Base-by-base conservation (phyloP, 768 basidiomycete species). In the Pleurotus pulmonarius region DNA sequence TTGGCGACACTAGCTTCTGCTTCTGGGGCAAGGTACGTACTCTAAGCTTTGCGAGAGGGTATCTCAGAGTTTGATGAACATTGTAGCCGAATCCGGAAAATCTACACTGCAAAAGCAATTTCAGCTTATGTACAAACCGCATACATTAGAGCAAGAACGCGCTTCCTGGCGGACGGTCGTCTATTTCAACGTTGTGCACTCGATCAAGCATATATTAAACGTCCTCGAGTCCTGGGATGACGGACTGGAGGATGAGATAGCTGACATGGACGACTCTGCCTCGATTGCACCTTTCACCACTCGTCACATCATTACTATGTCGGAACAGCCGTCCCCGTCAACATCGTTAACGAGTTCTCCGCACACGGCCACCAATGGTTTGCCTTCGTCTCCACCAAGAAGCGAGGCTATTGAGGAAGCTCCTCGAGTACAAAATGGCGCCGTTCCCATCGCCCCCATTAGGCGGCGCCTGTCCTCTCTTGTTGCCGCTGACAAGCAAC, bases 21-120 rank as follows among this genome's bases (percentile, higher is more conserved):
- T 91, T 56, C 78, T 90, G 40, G 88, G 88, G 39, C 88, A 90
- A 64, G 51, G 51, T 61, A 24, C 51, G 24, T 4, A 34, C 29
- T 13, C 46, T 22, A 26, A 38, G 29, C 41, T 48, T 25, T 11
- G 6, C 40, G 46, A 49, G 41, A 45, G 1, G 16, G 38, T 37
- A 11, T 13, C n/a, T 8, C 44, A 26, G 46, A 25, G 6, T 22
- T 29, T 15, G 3, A 29, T 16, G 39, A 25, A 20, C 29, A 18
- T 46, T 63, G 22, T 11, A 53, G 87, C 88, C 39, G 88, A 90
- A 73, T 88, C 85, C 46, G 87, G 87, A 62, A 89, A 90, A 66
- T 85, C 85, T 29, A 88, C 87, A 3, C 77, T 90, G 46, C 86
- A 87, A 69, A 88, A 88, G 66, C 88, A 88, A 64, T 89, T 87